Conservation (phyloP, 2,329 filamentous ascomycete genomes). For the Tricladium varicosporioides region DNA sequence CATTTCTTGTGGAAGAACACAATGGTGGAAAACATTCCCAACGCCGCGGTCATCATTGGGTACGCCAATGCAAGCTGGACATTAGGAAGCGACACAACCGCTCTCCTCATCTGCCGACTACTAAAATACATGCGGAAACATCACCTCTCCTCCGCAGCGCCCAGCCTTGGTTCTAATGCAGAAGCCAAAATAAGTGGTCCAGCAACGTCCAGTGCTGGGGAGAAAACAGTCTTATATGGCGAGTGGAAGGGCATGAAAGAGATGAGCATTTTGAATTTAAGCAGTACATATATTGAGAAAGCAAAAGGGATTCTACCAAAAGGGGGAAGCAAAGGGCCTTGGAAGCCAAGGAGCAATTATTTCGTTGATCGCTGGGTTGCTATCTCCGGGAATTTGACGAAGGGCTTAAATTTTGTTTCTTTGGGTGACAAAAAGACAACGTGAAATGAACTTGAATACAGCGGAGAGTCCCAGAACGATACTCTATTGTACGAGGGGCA, state of each 20-base stretch:
- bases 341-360: conserved; percentile 30
- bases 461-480: no score
- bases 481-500: no score
- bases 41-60: conserved; percentile 58
- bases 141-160: conserved; percentile 14
- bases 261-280: conserved; percentile 11
- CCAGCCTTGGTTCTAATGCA: conserved; percentile 4
- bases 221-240: not conserved
- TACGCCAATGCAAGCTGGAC: conserved; percentile 69
- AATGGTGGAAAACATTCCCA: conserved; percentile 67
- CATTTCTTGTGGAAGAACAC: conserved; percentile 62
- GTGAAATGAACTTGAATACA: not conserved
- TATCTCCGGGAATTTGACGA: conserved; percentile 27
- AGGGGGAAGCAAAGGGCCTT: conserved; percentile 27
- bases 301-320: conserved; percentile 16
- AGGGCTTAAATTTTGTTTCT: conserved; percentile 23
- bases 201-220: not conserved
- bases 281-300: conserved; percentile 16
- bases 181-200: not conserved
- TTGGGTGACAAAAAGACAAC: not conserved
- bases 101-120: conserved; percentile 26
- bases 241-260: conserved; percentile 6
- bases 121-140: conserved; percentile 30
- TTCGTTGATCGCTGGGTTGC: conserved; percentile 31
- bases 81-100: conserved; percentile 52